These are phyloP conservation scores for Aspergillaceae sp. DNA, from an alignment of 2,329 filamentous ascomycete species.

Conservation along the genomic window DNA sequence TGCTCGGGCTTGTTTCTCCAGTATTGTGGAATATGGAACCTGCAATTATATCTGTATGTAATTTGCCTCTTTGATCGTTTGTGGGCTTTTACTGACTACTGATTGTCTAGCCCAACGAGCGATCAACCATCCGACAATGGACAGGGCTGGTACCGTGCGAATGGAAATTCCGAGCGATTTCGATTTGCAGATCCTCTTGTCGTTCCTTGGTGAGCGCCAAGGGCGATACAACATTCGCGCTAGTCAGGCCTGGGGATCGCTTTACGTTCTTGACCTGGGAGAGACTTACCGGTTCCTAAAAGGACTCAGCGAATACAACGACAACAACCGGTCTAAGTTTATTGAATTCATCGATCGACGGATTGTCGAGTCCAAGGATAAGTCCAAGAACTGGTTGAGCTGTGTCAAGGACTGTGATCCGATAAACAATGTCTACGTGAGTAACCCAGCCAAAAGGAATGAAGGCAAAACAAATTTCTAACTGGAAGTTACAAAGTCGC, in stretches of 20 bases:
- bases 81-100: neutral
- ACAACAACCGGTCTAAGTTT: conserved; percentile 31
- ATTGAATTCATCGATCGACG: conserved; percentile 38
- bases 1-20: conserved; percentile 36
- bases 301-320: conserved; percentile 29
- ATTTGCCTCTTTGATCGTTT: neutral
- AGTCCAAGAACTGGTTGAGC: conserved; percentile 37
- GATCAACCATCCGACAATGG: conserved; percentile 33
- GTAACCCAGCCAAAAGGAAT: conserved; percentile 7
- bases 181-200: conserved; percentile 29
- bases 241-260: conserved; percentile 33
- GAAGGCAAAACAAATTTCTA: neutral
- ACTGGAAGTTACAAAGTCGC: conserved; percentile 17
- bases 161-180: conserved; percentile 36
- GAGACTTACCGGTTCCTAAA: conserved; percentile 35
- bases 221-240: conserved; percentile 38
- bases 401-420: conserved; percentile 35
- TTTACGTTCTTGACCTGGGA: conserved; percentile 36
- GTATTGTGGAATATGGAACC: conserved; percentile 37
- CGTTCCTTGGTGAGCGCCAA: conserved; percentile 30
- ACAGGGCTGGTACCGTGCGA: conserved; percentile 27
- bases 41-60: conserved; percentile 39
- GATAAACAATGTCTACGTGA: conserved; percentile 33
- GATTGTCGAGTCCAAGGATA: conserved; percentile 37
- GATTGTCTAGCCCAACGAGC: conserved; percentile 31